phyloP scores from a whole-genome alignment of 192 early-diverging fungal genomes.

The Backusella westeae region DNA sequence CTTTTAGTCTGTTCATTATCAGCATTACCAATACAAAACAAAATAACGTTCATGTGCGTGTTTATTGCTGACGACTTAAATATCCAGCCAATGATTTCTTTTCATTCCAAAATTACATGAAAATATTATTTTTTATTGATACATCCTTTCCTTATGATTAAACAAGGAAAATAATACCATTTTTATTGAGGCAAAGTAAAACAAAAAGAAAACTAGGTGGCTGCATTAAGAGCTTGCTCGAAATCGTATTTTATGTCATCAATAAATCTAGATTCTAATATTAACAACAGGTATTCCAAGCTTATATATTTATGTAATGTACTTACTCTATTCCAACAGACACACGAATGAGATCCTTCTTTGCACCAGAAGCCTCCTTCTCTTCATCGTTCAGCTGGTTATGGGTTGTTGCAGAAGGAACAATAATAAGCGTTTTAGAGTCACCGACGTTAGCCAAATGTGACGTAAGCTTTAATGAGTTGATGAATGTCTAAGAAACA shows the following conservation, averaged over 20 bases:
- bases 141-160: too few species aligned
- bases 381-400: conserved; percentile 83
- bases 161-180: too few species aligned
- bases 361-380: conserved; percentile 70
- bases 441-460: conserved; percentile 95
- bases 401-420: conserved; percentile 83
- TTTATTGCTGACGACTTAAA: too few species aligned
- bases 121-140: too few species aligned
- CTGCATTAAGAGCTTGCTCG: conserved; percentile 44
- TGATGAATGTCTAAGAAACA: conserved; percentile 60
- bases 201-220: not conserved
- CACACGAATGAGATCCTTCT: conserved; percentile 77
- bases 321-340: conserved; percentile 78
- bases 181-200: not conserved
- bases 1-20: too few species aligned
- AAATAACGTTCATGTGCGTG: too few species aligned
- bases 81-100: too few species aligned
- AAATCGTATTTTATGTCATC: conserved; percentile 70
- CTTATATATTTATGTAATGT: not conserved
- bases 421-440: conserved; percentile 83
- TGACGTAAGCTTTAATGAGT: conserved; percentile 73
- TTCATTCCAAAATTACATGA: too few species aligned
- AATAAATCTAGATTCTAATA: conserved; percentile 42
- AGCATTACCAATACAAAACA: too few species aligned
- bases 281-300: not conserved